A percentile compares a stretch with the other conserved stretches of the same genome.
Conservation (phyloP, 371 early-diverging fungal genomes). For the Phascolomyces articulosus region DNA sequence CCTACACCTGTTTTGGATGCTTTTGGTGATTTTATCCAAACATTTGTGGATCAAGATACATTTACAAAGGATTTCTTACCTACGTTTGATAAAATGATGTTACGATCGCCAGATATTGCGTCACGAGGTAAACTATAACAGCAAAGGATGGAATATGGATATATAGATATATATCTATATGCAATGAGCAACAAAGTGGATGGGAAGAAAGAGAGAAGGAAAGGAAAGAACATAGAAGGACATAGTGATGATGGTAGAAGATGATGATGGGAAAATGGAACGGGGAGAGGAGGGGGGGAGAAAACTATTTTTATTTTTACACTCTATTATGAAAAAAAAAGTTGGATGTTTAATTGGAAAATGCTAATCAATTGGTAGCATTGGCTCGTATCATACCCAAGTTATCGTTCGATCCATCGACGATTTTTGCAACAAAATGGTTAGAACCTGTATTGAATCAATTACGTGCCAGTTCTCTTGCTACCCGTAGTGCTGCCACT, state of each 20-base stretch:
- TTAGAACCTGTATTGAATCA: conserved; percentile 68
- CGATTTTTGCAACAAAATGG: conserved; percentile 66
- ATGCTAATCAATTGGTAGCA: conserved; percentile 34
- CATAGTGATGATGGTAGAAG: neutral
- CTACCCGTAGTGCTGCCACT: conserved; percentile 57
- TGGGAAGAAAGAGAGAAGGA: neutral
- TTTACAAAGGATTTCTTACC: conserved; percentile 59
- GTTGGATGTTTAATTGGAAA: no score
- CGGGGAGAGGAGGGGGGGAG: no score
- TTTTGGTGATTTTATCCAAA: conserved; percentile 62
- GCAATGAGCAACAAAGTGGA: conserved; percentile 6
- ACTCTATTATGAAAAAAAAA: no score
- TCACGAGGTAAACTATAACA: conserved; percentile 52
- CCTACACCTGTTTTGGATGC: conserved; percentile 55
- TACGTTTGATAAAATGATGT: conserved; percentile 73
- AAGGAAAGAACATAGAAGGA: neutral
- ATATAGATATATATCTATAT: no score
- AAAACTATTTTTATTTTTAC: no score
- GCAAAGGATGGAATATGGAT: no score
- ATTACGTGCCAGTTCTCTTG: conserved; percentile 69
- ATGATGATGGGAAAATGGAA: no score
- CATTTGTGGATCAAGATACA: conserved; percentile 51
- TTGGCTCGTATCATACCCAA: conserved; percentile 49
- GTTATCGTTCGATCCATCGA: conserved; percentile 66
- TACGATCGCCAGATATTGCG: conserved; percentile 88